Conservation (phyloP, 805 yeast genomes). For the Torulaspora microellipsoides region DNA sequence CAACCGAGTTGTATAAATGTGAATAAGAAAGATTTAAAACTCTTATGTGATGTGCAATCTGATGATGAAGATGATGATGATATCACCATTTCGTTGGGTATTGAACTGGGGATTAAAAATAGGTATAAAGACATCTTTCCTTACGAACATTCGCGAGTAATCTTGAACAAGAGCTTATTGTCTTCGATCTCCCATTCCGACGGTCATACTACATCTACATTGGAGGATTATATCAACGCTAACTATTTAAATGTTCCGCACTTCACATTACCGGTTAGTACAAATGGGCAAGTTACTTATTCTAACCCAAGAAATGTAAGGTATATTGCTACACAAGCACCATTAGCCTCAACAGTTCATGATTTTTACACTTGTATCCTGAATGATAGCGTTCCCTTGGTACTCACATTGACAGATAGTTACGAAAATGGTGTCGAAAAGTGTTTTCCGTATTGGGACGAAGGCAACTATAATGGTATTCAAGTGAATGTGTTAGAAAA, state of each 20-base stretch:
- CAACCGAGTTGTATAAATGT: slow-evolving; percentile 16
- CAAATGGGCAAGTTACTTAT: background rate
- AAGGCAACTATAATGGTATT: slow-evolving; percentile 45
- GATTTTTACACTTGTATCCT: slow-evolving; percentile 83
- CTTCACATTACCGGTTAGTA: slow-evolving; percentile 5
- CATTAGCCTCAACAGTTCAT: slow-evolving; percentile 62
- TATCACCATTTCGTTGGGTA: slow-evolving; percentile 60
- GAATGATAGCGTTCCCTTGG: slow-evolving; percentile 57
- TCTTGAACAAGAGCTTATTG: slow-evolving; percentile 35
- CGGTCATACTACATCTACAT: slow-evolving; percentile 13
- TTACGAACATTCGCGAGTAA: slow-evolving; percentile 80
- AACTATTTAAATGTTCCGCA: slow-evolving; percentile 48
- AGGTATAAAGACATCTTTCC: slow-evolving; percentile 87
- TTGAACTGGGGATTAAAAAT: slow-evolving; percentile 76
- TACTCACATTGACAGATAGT: slow-evolving; percentile 72
- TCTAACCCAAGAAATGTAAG: slow-evolving; percentile 36
- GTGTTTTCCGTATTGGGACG: slow-evolving; percentile 77
- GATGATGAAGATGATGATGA: slow-evolving; percentile 23
- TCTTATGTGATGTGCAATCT: slow-evolving; percentile 12
- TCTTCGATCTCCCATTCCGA: slow-evolving; percentile 1
- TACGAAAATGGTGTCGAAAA: slow-evolving; percentile 73
- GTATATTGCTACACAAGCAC: slow-evolving; percentile 90
- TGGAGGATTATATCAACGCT: slow-evolving; percentile 78
- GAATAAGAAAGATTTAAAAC: slow-evolving; percentile 3
- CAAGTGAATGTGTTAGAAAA: slow-evolving; percentile 27